phyloP scores from a whole-genome alignment of 805 yeast genomes.

The Candida xyloterini region DNA sequence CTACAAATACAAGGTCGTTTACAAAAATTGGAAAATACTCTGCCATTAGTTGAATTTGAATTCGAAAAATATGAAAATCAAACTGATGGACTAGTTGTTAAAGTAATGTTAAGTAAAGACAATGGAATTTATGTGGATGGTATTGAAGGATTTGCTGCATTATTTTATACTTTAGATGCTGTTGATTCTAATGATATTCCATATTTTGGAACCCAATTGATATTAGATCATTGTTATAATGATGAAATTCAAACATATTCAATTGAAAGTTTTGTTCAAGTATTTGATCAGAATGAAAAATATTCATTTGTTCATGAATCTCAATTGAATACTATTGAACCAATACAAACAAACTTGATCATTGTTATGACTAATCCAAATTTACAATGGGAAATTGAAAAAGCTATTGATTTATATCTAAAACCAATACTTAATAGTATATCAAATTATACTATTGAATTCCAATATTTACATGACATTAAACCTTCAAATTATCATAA shows the following conservation, averaged over 20 bases:
- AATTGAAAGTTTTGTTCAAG: conserved; percentile 22
- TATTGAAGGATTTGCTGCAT: conserved; percentile 21
- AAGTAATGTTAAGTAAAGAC: conserved; percentile 16
- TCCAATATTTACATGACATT: conserved; percentile 1
- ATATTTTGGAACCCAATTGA: conserved; percentile 42
- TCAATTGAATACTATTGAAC: conserved; percentile 1
- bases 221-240: conserved; percentile 30
- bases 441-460: conserved; percentile 10
- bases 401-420: conserved; percentile 17
- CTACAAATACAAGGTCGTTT: conserved; percentile 44
- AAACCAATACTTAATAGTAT: conserved; percentile 9
- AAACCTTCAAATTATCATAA: neutral
- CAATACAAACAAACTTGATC: conserved; percentile 3
- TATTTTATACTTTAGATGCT: conserved; percentile 36
- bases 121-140: conserved; percentile 32
- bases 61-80: conserved; percentile 14
- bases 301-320: conserved; percentile 14
- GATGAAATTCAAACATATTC: conserved; percentile 27
- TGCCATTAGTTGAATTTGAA: conserved; percentile 22
- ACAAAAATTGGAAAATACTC: conserved; percentile 19
- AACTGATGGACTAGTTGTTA: conserved; percentile 21
- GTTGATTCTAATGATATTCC: conserved; percentile 51
- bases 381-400: conserved; percentile 18
- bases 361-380: conserved; percentile 17
- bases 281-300: conserved; percentile 1